A percentile compares a stretch with the other conserved stretches of the same genome.
Conservation (phyloP, 805 yeast species). For the Myxozyma udenii region DNA sequence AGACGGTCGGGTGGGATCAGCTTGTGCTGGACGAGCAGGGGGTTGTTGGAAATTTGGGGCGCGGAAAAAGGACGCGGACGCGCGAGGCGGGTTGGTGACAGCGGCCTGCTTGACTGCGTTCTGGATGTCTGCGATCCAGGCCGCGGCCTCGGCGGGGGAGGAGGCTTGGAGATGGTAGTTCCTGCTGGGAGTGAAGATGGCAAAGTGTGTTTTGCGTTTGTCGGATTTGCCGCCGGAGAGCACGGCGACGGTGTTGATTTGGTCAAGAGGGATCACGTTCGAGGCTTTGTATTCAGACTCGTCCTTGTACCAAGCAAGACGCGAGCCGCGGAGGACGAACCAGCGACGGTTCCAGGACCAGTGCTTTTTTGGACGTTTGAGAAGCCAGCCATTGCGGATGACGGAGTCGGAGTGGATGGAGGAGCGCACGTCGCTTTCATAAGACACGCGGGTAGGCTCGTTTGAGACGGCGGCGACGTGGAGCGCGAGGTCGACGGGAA, state of each 20-base stretch:
- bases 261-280: constrained; percentile 34
- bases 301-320: constrained; percentile 38
- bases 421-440: constrained; percentile 12
- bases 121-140: constrained; percentile 36
- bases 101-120: constrained; percentile 26
- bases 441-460: constrained; percentile 5
- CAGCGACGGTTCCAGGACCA: constrained; percentile 38
- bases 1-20: too few species aligned
- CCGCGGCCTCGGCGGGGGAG: constrained; percentile 33
- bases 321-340: constrained; percentile 39
- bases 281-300: constrained; percentile 39
- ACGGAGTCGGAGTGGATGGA: constrained; percentile 13
- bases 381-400: constrained; percentile 36
- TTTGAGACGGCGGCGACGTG: constrained; percentile 1
- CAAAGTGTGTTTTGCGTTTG: constrained; percentile 32
- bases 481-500: constrained; percentile 8
- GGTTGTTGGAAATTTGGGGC: constrained; percentile 16
- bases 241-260: constrained; percentile 38
- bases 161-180: constrained; percentile 36
- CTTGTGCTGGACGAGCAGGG: too few species aligned
- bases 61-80: constrained; percentile 13
- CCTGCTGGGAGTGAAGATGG: constrained; percentile 36
- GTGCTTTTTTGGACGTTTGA: constrained; percentile 31
- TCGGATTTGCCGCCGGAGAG: constrained; percentile 29
- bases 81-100: constrained; percentile 1